These are phyloP conservation scores for Musa schizocarpa DNA, from an alignment of 176 grass and related monocot species.

Conservation along the genomic window DNA sequence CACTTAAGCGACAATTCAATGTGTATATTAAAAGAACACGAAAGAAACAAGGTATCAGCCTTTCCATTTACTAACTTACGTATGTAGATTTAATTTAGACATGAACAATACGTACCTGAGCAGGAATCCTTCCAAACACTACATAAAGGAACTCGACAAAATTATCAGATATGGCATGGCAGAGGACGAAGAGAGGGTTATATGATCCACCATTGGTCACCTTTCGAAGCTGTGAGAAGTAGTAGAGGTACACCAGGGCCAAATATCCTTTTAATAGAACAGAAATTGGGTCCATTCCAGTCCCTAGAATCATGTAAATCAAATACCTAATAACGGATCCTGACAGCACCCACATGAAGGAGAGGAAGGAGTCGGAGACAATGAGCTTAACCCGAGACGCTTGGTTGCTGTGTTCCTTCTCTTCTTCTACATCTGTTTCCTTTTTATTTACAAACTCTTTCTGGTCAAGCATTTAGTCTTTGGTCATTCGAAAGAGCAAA, in stretches of 20 bases:
- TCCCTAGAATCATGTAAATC: constrained; percentile 5
- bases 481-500: not conserved
- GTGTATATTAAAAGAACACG: not conserved
- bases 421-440: not conserved
- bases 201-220: constrained; percentile 16
- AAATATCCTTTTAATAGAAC: constrained; percentile 10
- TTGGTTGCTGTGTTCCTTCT: not conserved
- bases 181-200: constrained; percentile 21
- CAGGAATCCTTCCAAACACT: constrained; percentile 17
- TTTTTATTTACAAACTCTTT: not conserved
- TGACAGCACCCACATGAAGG: constrained; percentile 18
- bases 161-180: constrained; percentile 15
- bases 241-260: constrained; percentile 10
- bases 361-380: constrained; percentile 11
- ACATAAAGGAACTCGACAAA: constrained; percentile 11
- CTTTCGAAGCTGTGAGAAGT: constrained; percentile 11
- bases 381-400: not conserved
- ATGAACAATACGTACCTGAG: constrained; percentile 4
- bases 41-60: not conserved
- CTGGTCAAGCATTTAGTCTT: not conserved
- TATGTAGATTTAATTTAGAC: not conserved
- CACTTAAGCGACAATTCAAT: no score
- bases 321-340: constrained; percentile 8
- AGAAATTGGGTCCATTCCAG: constrained; percentile 1
- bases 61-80: not conserved